A percentile compares a stretch with the other conserved stretches of the same genome.
These are phyloP conservation scores for Talaromyces albobiverticillius DNA, from an alignment of 2,329 filamentous ascomycete species.

Conservation along the genomic window DNA sequence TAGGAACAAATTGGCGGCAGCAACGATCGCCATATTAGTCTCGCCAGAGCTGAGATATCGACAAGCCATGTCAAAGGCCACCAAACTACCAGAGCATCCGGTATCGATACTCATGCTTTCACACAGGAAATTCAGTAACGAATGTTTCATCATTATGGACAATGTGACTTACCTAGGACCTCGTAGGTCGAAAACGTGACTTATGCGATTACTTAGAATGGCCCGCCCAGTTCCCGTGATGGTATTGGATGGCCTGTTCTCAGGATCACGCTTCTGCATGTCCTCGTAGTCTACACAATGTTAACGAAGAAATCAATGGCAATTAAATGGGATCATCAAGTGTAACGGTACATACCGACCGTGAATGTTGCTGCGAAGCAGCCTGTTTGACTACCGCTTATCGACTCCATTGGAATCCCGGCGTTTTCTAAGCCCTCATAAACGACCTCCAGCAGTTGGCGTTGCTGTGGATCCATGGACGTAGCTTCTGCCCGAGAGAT, in stretches of 20 bases:
- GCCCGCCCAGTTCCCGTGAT: slow-evolving; percentile 29
- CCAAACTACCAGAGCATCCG: slow-evolving; percentile 44
- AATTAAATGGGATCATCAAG: too few species aligned
- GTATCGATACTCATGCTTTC: slow-evolving; percentile 47
- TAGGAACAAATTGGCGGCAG: slow-evolving; percentile 24
- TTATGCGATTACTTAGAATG: slow-evolving; percentile 39
- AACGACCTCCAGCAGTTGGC: slow-evolving; percentile 22
- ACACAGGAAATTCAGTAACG: too few species aligned
- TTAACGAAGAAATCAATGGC: too few species aligned
- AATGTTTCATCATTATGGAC: too few species aligned
- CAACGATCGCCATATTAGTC: slow-evolving; percentile 21
- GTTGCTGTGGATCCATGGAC: slow-evolving; percentile 11
- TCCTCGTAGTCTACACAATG: slow-evolving; percentile 26
- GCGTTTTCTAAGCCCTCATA: slow-evolving; percentile 37
- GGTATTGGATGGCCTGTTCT: slow-evolving; percentile 15
- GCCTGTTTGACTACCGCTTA: too few species aligned
- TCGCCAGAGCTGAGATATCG: slow-evolving; percentile 27
- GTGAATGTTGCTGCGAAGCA: too few species aligned
- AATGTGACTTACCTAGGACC: too few species aligned
- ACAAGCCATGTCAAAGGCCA: slow-evolving; percentile 33
- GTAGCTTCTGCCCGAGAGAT: slow-evolving; percentile 1
- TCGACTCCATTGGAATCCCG: slow-evolving; percentile 17
- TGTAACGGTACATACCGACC: too few species aligned
- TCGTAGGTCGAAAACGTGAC: slow-evolving; percentile 37
- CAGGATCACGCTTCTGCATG: slow-evolving; percentile 16